phyloP scores from a whole-genome alignment of 805 yeast genomes.

The Wickerhamiella siamensis region DNA sequence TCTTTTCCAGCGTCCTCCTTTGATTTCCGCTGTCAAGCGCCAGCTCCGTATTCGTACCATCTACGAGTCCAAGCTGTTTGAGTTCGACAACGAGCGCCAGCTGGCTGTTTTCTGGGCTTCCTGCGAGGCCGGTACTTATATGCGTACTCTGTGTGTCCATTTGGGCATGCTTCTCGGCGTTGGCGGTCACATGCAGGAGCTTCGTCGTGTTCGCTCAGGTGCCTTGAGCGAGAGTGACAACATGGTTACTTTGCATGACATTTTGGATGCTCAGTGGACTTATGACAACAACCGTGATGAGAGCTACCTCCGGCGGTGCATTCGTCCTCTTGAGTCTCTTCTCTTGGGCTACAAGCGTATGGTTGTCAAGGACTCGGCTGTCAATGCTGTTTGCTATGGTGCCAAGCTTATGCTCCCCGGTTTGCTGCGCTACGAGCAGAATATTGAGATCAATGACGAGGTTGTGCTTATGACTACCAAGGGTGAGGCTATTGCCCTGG shows the following conservation, averaged over 20 bases:
- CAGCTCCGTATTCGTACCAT: constrained; percentile 96
- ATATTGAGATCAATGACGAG: constrained; percentile 93
- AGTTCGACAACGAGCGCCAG: constrained; percentile 92
- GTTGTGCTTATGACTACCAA: constrained; percentile 96
- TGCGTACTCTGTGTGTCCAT: constrained; percentile 98
- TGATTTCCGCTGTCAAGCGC: constrained; percentile 97
- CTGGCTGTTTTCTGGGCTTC: constrained; percentile 99
- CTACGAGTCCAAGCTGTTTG: constrained; percentile 88
- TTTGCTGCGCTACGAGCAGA: constrained; percentile 90
- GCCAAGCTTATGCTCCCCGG: constrained; percentile 99
- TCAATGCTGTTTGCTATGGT: constrained; percentile 96
- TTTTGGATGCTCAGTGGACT: constrained; percentile 94
- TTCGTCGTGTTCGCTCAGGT: constrained; percentile 97
- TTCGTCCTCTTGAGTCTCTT: constrained; percentile 88
- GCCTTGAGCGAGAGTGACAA: constrained; percentile 82
- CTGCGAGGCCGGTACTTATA: constrained; percentile 99
- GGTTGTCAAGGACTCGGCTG: constrained; percentile 90
- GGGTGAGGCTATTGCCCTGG: constrained; percentile 99
- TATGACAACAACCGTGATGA: constrained; percentile 97
- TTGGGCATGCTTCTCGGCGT: constrained; percentile 96
- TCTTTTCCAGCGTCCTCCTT: constrained; percentile 96
- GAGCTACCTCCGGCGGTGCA: constrained; percentile 81
- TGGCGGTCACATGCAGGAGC: constrained; percentile 99
- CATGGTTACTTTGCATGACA: constrained; percentile 92
- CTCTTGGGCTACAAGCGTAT: constrained; percentile 92